Evolutionary conservation across 2,329 filamentous ascomycete genomes (phyloP).

Genomic region (Xylaria sp.): DNA sequence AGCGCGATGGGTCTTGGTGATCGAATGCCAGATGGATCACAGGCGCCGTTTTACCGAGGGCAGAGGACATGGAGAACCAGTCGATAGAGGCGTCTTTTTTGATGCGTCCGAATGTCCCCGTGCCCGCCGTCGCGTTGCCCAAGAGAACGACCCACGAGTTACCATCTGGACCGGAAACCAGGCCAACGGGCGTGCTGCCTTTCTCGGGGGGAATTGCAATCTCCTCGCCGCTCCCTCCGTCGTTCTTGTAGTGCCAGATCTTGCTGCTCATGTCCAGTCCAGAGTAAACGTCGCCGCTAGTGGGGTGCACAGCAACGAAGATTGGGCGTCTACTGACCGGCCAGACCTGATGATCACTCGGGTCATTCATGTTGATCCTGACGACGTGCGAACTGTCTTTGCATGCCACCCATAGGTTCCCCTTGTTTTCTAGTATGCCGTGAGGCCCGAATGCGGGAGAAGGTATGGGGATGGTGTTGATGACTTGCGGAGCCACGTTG

Average conservation of each 20-base stretch:
- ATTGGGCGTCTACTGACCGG: background rate
- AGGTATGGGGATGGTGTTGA: background rate
- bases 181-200: background rate
- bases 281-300: background rate
- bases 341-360: background rate
- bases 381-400: background rate
- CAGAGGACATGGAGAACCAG: background rate
- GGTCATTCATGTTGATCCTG: background rate
- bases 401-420: background rate
- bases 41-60: background rate
- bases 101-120: background rate
- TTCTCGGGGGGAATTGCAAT: background rate
- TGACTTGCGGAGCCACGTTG: background rate
- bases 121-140: background rate
- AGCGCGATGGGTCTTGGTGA: background rate
- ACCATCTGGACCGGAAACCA: background rate
- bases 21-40: background rate
- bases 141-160: background rate
- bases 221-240: background rate
- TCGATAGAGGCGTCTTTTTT: background rate
- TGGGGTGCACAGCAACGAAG: background rate
- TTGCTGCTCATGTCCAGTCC: background rate
- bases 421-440: background rate
- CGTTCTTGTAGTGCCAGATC: conserved; percentile 1
- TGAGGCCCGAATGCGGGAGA: background rate